phyloP scores from a whole-genome alignment of 768 basidiomycete species.

The Kwoniella sp. region DNA sequence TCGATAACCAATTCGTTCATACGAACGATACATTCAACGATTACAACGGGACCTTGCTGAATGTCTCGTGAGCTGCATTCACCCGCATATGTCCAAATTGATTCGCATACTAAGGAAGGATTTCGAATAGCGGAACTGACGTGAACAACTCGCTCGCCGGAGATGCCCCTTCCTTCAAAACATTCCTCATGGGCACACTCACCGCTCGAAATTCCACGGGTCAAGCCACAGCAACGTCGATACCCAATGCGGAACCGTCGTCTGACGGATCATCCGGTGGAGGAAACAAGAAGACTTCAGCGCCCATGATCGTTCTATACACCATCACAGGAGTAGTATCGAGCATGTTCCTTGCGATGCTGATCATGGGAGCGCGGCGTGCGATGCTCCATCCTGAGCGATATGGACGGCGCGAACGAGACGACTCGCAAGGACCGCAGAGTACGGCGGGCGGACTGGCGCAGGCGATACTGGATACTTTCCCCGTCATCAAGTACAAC shows the following conservation, averaged over 20 bases:
- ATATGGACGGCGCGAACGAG: constrained; percentile 69
- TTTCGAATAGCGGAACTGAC: constrained; percentile 28
- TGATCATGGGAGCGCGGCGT: constrained; percentile 79
- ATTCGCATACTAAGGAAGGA: neutral
- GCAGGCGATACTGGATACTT: constrained; percentile 91
- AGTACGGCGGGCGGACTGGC: constrained; percentile 82
- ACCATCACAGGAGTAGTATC: constrained; percentile 87
- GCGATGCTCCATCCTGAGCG: constrained; percentile 86
- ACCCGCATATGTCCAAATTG: neutral
- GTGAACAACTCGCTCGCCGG: constrained; percentile 40
- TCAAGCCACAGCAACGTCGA: constrained; percentile 50
- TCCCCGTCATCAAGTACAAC: constrained; percentile 84
- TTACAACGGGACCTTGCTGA: constrained; percentile 66
- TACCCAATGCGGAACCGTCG: constrained; percentile 40
- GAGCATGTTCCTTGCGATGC: constrained; percentile 78
- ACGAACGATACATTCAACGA: constrained; percentile 63
- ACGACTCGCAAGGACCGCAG: constrained; percentile 60
- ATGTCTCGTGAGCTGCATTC: constrained; percentile 56
- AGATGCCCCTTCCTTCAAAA: constrained; percentile 26
- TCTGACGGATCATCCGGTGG: constrained; percentile 16
- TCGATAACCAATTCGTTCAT: constrained; percentile 64
- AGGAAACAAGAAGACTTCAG: constrained; percentile 60
- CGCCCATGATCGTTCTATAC: constrained; percentile 78
- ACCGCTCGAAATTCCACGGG: constrained; percentile 67
- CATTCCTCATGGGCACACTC: constrained; percentile 72